Base-by-base conservation (phyloP, 306 rosid genomes). In the Prunus kanzakura region DNA sequence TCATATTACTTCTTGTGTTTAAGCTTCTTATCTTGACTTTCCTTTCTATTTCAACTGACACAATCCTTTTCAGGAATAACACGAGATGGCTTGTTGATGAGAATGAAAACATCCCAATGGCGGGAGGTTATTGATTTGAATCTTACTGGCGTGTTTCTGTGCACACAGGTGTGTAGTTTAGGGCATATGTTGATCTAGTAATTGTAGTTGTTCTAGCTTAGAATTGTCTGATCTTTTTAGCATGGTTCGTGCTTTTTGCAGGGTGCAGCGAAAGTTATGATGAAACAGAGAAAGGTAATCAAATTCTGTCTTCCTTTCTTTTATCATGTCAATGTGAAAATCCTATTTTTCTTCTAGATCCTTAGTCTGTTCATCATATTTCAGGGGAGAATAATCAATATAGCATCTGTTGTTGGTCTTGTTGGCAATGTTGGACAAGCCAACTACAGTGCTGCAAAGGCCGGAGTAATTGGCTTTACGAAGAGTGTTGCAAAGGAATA, bases 371-470 rank as follows among this genome's bases (percentile, higher is more conserved):
- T 65, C n/a, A 19, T n/a, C 47, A 38, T 69, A 54, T 73, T 84
- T 57, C 89, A 95, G 98, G 98, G 97, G 69, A 90, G 98, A 85
- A 90, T 95, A 66, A 73, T 92, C 84, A 95, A 95, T 79, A 89
- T 95, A 76, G 84, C 97, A 81, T 95, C 97, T 52, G 98, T 95
- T 85, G 98, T 92, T 70, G 97, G 98, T 77, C 92, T 89, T 35
- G 89, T 88, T 69, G 98, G 98, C 80, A 95, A 92, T 67, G 93
- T 64, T 73, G 98, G 98, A 64, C 98, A 92, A 89, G 97, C 97
- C 79, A 95, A 95, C 83, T 95, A 95, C 81, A 93, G 97, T 82
- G 98, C 98, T 54, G 98, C 98, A 75, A 95, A 92, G 84, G 97
- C 98, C 35, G 98, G 98, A 80, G 98, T 95, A 55, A 95, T 95